Base-by-base conservation (phyloP, 345 rosid species). In the Litchi chinensis region DNA sequence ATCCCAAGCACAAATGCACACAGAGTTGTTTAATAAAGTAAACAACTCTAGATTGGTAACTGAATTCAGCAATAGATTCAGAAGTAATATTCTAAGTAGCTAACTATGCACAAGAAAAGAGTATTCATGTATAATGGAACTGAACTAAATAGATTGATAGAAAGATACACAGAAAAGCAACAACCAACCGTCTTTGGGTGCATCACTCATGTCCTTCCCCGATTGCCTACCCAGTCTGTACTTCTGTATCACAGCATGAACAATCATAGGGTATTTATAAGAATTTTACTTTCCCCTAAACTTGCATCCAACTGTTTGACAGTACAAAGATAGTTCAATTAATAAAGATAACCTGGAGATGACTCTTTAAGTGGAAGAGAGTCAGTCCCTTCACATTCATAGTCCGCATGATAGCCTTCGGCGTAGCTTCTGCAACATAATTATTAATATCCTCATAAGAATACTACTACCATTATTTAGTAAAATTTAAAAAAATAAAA, bases 331-430 rank as follows among this genome's bases (percentile, higher is more conserved):
- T 24, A 32, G 41, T 57, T 50, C 10, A 77, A 72, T 60, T 80
- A 73, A 44, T 71, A 65, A 70, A 32, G 59, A n/a, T 65, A 74
- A 93, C 98, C 98, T 94, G 97, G 71, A 94, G 97, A 84, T 93
- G 97, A 82, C 96, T 91, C 89, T 94, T 94, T 75, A 94, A 83
- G 80, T 94, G 98, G 83, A 91, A 94, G 83, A 94, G 96, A 22
- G 97, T 94, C 46, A 94, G 87, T 48, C 96, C 98, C 79, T 91
- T 93, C 75, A 93, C 97, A 76, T 90, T 89, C 98, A 94, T 94
- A n/a, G 93, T 92, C 76, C 96, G 88, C 98, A 94, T 82, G 63
- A 94, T 91, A 41, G 97, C 92, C 88, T 94, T 94, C n/a, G 98
- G 98, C 6, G 98, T 94, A 56, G 98, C 98, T 80, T 94, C 98